Evolutionary conservation across 78 protist species (phyloP).

Genomic region (Cyanophora paradoxa): DNA sequence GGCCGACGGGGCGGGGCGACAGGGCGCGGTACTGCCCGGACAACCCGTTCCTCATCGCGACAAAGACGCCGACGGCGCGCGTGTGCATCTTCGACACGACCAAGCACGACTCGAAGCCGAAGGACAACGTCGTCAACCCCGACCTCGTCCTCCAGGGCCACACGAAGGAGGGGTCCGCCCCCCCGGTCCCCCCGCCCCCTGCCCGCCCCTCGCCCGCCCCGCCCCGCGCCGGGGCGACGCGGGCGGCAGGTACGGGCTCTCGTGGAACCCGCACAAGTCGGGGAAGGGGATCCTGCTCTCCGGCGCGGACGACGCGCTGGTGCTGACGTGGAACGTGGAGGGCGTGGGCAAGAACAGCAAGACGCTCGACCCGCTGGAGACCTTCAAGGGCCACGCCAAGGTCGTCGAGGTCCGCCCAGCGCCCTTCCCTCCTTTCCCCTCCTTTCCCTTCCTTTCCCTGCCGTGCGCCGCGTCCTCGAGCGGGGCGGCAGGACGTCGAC

Average conservation of each 20-base stretch:
- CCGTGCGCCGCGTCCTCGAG: background rate
- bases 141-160: slow-evolving; percentile 72
- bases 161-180: slow-evolving; percentile 73
- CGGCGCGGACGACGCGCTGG: slow-evolving; percentile 75
- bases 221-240: background rate
- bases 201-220: too few species aligned
- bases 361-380: background rate
- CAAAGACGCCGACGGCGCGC: slow-evolving; percentile 80
- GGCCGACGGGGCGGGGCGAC: background rate
- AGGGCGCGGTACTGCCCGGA: slow-evolving; percentile 89
- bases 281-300: slow-evolving; percentile 56
- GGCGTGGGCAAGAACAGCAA: background rate
- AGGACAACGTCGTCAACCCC: slow-evolving; percentile 32
- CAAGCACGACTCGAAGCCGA: slow-evolving; percentile 71
- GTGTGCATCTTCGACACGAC: slow-evolving; percentile 80
- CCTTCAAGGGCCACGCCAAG: slow-evolving; percentile 48
- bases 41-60: slow-evolving; percentile 80
- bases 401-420: too few species aligned
- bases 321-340: slow-evolving; percentile 19
- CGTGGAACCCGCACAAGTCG: slow-evolving; percentile 67
- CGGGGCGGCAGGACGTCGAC: slow-evolving; percentile 64
- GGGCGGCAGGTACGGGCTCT: slow-evolving; percentile 76
- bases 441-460: background rate
- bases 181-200: too few species aligned
- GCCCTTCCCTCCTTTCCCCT: too few species aligned